phyloP scores from a whole-genome alignment of 768 basidiomycete species.

The Nevesoporus exiguus region DNA sequence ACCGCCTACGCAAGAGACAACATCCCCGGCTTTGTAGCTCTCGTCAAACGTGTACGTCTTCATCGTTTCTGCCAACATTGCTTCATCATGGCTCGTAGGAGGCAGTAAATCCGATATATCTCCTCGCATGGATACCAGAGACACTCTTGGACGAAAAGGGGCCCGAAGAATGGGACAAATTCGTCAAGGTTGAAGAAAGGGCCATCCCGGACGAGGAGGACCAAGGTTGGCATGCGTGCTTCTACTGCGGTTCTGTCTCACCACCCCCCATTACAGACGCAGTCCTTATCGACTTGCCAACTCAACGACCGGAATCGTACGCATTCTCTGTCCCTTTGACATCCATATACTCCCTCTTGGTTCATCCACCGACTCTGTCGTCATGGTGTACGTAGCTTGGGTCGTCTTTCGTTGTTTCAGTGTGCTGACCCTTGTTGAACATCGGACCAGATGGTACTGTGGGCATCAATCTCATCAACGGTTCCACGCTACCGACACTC shows the following conservation, averaged over 20 bases:
- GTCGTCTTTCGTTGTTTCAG: not conserved
- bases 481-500: constrained; percentile 82
- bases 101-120: constrained; percentile 67
- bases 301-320: constrained; percentile 82
- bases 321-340: constrained; percentile 93
- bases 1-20: constrained; percentile 91
- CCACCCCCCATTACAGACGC: constrained; percentile 50
- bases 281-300: constrained; percentile 81
- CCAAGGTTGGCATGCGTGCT: constrained; percentile 47
- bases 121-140: constrained; percentile 94
- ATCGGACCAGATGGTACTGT: constrained; percentile 70
- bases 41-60: constrained; percentile 79
- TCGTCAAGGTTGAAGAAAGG: constrained; percentile 77
- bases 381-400: constrained; percentile 66
- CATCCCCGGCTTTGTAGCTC: constrained; percentile 87
- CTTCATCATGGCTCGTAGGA: constrained; percentile 45
- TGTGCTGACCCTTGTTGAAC: not conserved
- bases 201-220: constrained; percentile 59
- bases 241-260: constrained; percentile 1
- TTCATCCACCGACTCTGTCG: constrained; percentile 78
- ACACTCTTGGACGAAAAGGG: constrained; percentile 79
- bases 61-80: constrained; percentile 3
- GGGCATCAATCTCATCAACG: constrained; percentile 83
- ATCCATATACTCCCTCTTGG: constrained; percentile 84
- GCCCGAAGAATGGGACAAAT: constrained; percentile 84